Percentiles rank a stretch among this genome's conserved stretches.
Evolutionary conservation across 345 rosid species (phyloP).

Genomic region (Noccaea caerulescens): DNA sequence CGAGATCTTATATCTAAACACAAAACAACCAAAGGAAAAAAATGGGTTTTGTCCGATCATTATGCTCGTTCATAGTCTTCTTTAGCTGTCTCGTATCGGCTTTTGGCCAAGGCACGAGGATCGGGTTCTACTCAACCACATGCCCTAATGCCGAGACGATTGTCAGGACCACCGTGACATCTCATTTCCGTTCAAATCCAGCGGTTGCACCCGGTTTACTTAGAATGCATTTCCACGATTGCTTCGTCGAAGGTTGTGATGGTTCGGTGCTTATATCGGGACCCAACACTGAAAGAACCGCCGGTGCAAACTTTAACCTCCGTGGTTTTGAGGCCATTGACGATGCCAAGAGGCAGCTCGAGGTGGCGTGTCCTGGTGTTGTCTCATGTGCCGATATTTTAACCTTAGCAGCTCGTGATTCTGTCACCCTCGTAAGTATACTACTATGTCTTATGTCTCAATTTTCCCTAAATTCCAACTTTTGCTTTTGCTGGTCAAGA

Average conservation of each 20-base stretch:
- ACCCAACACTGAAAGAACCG: constrained; percentile 48
- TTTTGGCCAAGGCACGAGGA: constrained; percentile 38
- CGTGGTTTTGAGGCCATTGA: constrained; percentile 47
- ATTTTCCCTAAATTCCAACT: neutral
- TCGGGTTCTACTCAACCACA: constrained; percentile 50
- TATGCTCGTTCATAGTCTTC: neutral
- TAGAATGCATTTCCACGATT: constrained; percentile 56
- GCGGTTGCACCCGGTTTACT: constrained; percentile 48
- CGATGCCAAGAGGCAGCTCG: constrained; percentile 43
- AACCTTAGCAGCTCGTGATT: constrained; percentile 53
- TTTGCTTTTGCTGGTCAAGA: neutral
- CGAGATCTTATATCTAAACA: constrained; percentile 2
- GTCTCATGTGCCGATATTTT: constrained; percentile 61
- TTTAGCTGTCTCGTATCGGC: constrained; percentile 10
- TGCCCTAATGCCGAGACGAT: constrained; percentile 52
- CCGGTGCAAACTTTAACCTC: constrained; percentile 41
- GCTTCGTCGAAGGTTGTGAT: constrained; percentile 58
- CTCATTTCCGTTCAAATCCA: constrained; percentile 41
- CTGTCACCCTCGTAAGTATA: constrained; percentile 37
- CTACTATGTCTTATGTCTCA: neutral
- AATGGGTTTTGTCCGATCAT: constrained; percentile 22
- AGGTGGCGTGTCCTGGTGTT: constrained; percentile 50
- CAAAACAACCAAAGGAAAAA: neutral
- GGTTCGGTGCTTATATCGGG: constrained; percentile 54
- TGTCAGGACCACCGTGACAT: constrained; percentile 35